Percentiles rank a stretch among this genome's conserved stretches.
These are phyloP conservation scores for Trichosporon sp. DNA, from an alignment of 1,284 basidiomycete species.

Conservation along the genomic window DNA sequence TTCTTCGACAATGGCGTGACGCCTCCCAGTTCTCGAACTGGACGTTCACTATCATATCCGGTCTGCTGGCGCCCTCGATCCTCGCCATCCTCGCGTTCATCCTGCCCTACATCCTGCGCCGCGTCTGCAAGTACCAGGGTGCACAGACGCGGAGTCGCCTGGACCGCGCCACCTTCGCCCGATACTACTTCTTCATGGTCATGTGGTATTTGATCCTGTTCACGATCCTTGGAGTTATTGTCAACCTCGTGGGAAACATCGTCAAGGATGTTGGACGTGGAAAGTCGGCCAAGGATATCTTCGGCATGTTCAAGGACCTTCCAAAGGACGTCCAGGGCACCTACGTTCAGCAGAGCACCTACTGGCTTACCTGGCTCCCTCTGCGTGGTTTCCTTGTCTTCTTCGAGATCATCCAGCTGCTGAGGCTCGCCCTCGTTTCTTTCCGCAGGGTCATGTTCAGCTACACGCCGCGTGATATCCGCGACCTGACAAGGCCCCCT, in stretches of 20 bases:
- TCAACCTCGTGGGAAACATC: slow-evolving; percentile 71
- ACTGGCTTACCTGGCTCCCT: slow-evolving; percentile 94
- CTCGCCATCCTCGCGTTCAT: slow-evolving; percentile 87
- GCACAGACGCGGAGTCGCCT: slow-evolving; percentile 68
- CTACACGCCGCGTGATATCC: slow-evolving; percentile 93
- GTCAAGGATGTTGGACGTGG: slow-evolving; percentile 69
- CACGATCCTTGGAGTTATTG: slow-evolving; percentile 82
- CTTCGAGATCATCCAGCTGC: slow-evolving; percentile 93
- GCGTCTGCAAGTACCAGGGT: slow-evolving; percentile 76
- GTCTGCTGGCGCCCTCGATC: slow-evolving; percentile 82
- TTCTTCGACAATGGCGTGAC: slow-evolving; percentile 2
- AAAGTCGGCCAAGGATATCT: slow-evolving; percentile 67
- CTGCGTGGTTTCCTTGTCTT: slow-evolving; percentile 89
- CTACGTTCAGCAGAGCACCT: slow-evolving; percentile 72
- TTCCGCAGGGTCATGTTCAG: slow-evolving; percentile 85
- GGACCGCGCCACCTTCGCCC: slow-evolving; percentile 83
- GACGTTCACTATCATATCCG: slow-evolving; percentile 74
- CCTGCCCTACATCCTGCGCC: slow-evolving; percentile 83
- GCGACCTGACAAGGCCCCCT: slow-evolving; percentile 94
- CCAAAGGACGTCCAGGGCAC: slow-evolving; percentile 67
- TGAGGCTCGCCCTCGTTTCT: slow-evolving; percentile 84
- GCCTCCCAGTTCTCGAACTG: slow-evolving; percentile 39
- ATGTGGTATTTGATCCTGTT: slow-evolving; percentile 78
- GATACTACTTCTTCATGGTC: slow-evolving; percentile 89
- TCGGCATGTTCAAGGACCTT: slow-evolving; percentile 63